Conservation (phyloP, 306 rosid species). For the Prinsepia uniflora region DNA sequence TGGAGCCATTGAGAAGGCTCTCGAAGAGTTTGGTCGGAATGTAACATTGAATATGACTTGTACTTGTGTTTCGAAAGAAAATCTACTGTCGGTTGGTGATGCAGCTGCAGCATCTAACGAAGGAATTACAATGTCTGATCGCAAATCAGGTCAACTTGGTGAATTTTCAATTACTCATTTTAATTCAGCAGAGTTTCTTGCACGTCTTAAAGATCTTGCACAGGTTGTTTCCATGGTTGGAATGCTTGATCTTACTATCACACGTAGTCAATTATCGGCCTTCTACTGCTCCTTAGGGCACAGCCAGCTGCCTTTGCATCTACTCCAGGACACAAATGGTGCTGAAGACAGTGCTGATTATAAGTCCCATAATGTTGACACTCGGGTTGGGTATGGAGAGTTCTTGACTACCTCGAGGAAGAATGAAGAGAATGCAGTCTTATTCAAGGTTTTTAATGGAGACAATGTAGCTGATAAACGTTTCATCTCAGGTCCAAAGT, state of each 20-base stretch:
- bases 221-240: conserved; percentile 29
- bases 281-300: conserved; percentile 41
- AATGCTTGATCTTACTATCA: conserved; percentile 33
- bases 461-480: conserved; percentile 7
- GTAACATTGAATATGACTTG: conserved; percentile 46
- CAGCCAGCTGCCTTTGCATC: conserved; percentile 41
- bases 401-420: background rate
- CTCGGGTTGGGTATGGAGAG: conserved; percentile 2
- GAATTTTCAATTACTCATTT: conserved; percentile 35
- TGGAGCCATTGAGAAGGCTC: conserved; percentile 53
- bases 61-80: conserved; percentile 22
- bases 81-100: conserved; percentile 5
- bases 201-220: conserved; percentile 33
- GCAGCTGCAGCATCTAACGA: conserved; percentile 21
- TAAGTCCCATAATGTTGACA: background rate
- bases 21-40: conserved; percentile 42
- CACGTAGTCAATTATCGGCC: conserved; percentile 39
- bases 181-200: conserved; percentile 33
- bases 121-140: conserved; percentile 13
- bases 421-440: conserved; percentile 14
- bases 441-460: background rate
- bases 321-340: conserved; percentile 28
- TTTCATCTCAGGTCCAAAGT: conserved; percentile 6
- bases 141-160: conserved; percentile 24
- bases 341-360: conserved; percentile 15